These are phyloP conservation scores for Harringtonia aguacate DNA, from an alignment of 2,329 filamentous ascomycete genomes.

Conservation along the genomic window DNA sequence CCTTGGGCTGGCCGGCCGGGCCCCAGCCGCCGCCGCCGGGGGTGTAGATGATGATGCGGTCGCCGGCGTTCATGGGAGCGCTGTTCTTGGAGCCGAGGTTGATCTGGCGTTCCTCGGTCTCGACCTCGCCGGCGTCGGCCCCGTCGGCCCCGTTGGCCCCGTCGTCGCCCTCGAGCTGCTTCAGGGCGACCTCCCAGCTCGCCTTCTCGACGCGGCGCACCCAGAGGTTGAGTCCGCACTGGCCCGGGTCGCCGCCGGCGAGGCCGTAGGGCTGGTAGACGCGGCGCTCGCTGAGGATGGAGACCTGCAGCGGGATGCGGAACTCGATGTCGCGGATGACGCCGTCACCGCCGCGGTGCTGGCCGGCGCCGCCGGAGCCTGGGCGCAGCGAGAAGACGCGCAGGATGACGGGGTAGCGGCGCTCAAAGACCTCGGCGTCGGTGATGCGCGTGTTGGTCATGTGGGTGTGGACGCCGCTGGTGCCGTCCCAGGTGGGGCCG, in stretches of 20 bases:
- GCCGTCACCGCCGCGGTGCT: conserved; percentile 64
- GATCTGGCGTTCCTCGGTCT: conserved; percentile 49
- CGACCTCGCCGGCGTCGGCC: conserved; percentile 14
- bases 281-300: conserved; percentile 52
- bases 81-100: conserved; percentile 74
- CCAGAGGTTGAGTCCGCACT: conserved; percentile 80
- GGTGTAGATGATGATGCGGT: conserved; percentile 67
- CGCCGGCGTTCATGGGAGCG: conserved; percentile 63
- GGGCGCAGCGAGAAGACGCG: conserved; percentile 55
- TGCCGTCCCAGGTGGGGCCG: conserved; percentile 61
- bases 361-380: conserved; percentile 53
- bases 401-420: conserved; percentile 63
- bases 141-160: conserved; percentile 10
- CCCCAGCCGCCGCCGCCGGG: conserved; percentile 77
- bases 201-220: conserved; percentile 58
- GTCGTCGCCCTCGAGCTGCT: conserved; percentile 22
- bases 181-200: conserved; percentile 34
- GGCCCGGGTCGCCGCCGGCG: conserved; percentile 68
- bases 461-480: conserved; percentile 68
- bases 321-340: conserved; percentile 75
- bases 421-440: conserved; percentile 69
- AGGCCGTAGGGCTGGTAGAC: conserved; percentile 75
- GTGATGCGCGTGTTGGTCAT: conserved; percentile 85
- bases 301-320: conserved; percentile 64
- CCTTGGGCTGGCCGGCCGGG: conserved; percentile 43